These are phyloP conservation scores for Amaranthus hypochondriacus DNA, from an alignment of 148 eudicot genomes.

Conservation along the genomic window DNA sequence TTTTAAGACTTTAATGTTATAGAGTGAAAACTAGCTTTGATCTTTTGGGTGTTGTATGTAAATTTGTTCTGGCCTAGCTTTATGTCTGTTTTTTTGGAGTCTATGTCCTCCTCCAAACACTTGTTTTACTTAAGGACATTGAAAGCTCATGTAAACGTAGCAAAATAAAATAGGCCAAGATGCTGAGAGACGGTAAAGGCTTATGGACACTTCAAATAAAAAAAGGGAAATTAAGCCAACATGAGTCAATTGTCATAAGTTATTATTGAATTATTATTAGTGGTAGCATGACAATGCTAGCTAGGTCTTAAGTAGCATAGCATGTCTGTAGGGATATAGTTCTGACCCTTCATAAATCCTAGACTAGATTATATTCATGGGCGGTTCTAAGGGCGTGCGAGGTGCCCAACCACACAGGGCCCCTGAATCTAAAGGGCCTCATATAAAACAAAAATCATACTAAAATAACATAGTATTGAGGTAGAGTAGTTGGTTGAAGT, in stretches of 20 bases:
- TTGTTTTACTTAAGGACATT: background rate
- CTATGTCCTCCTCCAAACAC: background rate
- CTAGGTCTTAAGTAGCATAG: background rate
- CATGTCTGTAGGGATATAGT: background rate
- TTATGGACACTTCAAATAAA: too few species aligned
- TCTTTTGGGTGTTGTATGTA: background rate
- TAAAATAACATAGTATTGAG: too few species aligned
- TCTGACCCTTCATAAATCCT: too few species aligned
- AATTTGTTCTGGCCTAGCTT: background rate
- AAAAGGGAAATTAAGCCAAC: too few species aligned
- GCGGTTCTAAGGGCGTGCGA: too few species aligned
- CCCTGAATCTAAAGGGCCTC: too few species aligned
- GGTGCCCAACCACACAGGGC: too few species aligned
- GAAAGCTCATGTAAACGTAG: background rate
- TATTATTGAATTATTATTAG: background rate
- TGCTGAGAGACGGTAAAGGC: background rate
- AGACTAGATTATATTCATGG: too few species aligned
- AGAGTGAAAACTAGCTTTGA: too few species aligned
- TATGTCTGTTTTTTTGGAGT: background rate
- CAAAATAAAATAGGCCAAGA: background rate
- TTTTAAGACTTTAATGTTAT: background rate
- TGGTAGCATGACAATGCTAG: background rate
- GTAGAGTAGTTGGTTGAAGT: too few species aligned
- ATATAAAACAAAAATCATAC: too few species aligned
- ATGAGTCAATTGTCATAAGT: background rate